Conservation (phyloP, 2,329 filamentous ascomycete genomes). For the Rhynchosporium agropyri region DNA sequence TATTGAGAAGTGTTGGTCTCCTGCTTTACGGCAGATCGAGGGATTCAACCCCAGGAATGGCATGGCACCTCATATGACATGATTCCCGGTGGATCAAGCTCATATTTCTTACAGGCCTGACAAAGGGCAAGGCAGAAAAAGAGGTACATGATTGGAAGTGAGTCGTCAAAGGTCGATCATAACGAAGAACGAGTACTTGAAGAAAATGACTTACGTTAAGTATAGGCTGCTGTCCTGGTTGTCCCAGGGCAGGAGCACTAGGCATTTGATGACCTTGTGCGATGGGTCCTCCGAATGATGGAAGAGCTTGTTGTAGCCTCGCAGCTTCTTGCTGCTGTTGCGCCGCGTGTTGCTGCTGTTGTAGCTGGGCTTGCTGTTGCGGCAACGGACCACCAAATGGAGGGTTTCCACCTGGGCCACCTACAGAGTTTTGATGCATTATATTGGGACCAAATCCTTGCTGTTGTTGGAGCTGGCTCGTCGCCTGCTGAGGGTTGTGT, state of each 20-base stretch:
- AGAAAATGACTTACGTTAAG: slow-evolving; percentile 60
- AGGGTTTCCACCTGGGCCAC: slow-evolving; percentile 60
- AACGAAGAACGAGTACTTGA: slow-evolving; percentile 7
- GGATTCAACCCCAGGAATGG: background rate
- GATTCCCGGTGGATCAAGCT: background rate
- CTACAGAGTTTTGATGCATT: slow-evolving; percentile 53
- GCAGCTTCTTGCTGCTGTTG: slow-evolving; percentile 43
- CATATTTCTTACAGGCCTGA: background rate
- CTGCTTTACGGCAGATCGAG: background rate
- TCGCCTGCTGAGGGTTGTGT: slow-evolving; percentile 53
- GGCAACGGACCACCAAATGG: slow-evolving; percentile 68
- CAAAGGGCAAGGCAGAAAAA: background rate
- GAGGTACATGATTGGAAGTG: background rate
- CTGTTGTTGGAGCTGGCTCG: slow-evolving; percentile 51
- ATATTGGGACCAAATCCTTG: slow-evolving; percentile 57
- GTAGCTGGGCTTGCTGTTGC: slow-evolving; percentile 31
- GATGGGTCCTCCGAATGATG: slow-evolving; percentile 57
- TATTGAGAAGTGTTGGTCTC: background rate
- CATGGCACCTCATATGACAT: background rate
- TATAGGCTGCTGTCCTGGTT: slow-evolving; percentile 79
- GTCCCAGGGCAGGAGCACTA: slow-evolving; percentile 59
- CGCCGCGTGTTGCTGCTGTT: slow-evolving; percentile 23
- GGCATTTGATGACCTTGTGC: slow-evolving; percentile 40
- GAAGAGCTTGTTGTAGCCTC: slow-evolving; percentile 61
- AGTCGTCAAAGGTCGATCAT: background rate